These are phyloP conservation scores for Lizonia empirigonia DNA, from an alignment of 2,329 filamentous ascomycete species.

Conservation along the genomic window DNA sequence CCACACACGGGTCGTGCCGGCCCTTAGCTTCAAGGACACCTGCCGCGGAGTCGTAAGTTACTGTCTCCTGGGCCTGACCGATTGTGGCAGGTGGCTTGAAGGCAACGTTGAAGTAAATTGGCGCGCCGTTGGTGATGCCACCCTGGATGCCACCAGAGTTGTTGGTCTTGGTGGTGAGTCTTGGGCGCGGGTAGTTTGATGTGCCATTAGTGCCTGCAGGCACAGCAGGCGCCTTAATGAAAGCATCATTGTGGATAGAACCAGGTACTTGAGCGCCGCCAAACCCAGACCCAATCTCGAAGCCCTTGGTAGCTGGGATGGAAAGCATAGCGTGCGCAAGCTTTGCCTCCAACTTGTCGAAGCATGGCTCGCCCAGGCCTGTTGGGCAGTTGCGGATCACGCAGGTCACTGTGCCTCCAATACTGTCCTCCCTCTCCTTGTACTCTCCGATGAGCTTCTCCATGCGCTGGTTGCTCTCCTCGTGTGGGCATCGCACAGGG, in stretches of 20 bases:
- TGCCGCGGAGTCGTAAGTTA: constrained; percentile 75
- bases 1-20: constrained; percentile 90
- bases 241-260: constrained; percentile 90
- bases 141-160: constrained; percentile 95
- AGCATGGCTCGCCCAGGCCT: constrained; percentile 90
- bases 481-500: constrained; percentile 86
- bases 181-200: constrained; percentile 55
- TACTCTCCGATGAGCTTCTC: constrained; percentile 77
- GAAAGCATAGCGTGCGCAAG: constrained; percentile 93
- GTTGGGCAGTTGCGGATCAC: constrained; percentile 85
- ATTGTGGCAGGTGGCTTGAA: constrained; percentile 98
- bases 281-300: constrained; percentile 94
- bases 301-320: constrained; percentile 94
- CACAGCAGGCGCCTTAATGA: constrained; percentile 64
- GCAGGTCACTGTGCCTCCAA: constrained; percentile 93
- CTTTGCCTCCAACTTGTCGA: constrained; percentile 92
- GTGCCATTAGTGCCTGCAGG: constrained; percentile 54
- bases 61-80: constrained; percentile 82
- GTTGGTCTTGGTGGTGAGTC: constrained; percentile 86
- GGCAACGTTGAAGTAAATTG: constrained; percentile 90
- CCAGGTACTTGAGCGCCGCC: constrained; percentile 83
- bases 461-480: constrained; percentile 71
- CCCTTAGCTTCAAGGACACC: constrained; percentile 89
- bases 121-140: constrained; percentile 90
- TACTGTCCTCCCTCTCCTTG: constrained; percentile 81